Evolutionary conservation across 164 flowering plant genomes (phyloP).

Genomic region (Umbilicus rupestris): DNA sequence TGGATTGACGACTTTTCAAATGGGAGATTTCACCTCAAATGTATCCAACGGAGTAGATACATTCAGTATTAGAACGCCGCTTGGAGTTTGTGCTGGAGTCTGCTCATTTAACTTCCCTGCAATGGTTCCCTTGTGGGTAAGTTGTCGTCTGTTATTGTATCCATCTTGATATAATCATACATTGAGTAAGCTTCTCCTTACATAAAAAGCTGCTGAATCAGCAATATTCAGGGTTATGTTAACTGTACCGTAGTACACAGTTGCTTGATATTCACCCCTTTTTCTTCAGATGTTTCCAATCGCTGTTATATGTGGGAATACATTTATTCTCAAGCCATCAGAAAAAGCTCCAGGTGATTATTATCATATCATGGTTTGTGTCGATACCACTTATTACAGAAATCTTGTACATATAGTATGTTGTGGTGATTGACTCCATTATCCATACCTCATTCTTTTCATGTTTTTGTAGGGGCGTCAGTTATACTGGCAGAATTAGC

Average conservation of each 20-base stretch:
- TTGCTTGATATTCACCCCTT: neutral
- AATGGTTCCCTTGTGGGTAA: conserved; percentile 73
- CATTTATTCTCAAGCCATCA: conserved; percentile 21
- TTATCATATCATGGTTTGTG: neutral
- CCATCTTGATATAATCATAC: too few species aligned
- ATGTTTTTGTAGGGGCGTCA: conserved; percentile 16
- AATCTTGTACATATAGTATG: neutral
- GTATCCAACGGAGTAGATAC: conserved; percentile 68
- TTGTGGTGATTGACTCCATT: neutral
- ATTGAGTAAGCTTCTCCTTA: neutral
- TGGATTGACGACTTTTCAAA: conserved; percentile 61
- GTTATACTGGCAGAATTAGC: conserved; percentile 18
- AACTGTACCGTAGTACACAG: neutral
- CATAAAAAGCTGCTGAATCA: neutral
- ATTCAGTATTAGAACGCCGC: conserved; percentile 62
- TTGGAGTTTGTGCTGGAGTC: conserved; percentile 79
- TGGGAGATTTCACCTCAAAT: conserved; percentile 64
- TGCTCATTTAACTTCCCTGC: conserved; percentile 77
- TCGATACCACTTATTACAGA: too few species aligned
- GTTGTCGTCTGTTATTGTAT: neutral
- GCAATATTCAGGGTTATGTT: neutral
- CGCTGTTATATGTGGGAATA: conserved; percentile 18
- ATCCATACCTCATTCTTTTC: neutral
- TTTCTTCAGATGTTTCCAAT: conserved; percentile 22
- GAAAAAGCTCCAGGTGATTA: conserved; percentile 18